Evolutionary conservation across 225 moss, liverwort and hornwort species (phyloP), one percentile per base, ranked within the genome.

Genomic region (Marchantia paleacea): DNA sequence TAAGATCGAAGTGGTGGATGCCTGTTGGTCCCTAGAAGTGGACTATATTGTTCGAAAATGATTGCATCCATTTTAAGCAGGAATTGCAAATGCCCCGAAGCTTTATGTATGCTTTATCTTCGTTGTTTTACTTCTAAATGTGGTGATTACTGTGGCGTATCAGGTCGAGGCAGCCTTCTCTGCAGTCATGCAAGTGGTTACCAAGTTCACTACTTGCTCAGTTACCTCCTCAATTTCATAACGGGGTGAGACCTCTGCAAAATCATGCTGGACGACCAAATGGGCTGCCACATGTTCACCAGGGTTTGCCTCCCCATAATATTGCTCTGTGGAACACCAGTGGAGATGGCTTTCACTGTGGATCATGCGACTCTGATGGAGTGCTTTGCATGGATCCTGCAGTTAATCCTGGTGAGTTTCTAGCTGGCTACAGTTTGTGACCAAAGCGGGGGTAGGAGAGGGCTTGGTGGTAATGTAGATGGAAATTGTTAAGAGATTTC

Each of bases 381-480:
- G 82, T 83, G 51, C 82, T 83, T 39, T 57, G 58, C 25, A 83
- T 83, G 82, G 82, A 83, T 78, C 82, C 82, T 13, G 66, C 82
- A 13, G 55, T 72, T 15, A 83, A 83, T 53, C 82, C 82, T n/a
- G 82, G 82, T 83, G 48, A 78, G 61, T 76, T 25, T 52, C 49
- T 70, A 13, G 22, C 20, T 12, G 14, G 52, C 68, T 39, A 39
- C 39, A 39, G 39, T 39, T 39, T 2, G 39, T 39, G 39, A 39
- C 5, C 5, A 2, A 2, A 39, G 39, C 39, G 39, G 24, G 15
- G 69, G 7, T 72, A 30, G 69, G 66, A 4, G 13, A 52, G 62
- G 63, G 39, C 69, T 19, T 39, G 39, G 69, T 39, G 69, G 39
- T 47, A 69, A 26, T 39, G 39, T 39, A 39, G 39, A 39, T 39